Evolutionary conservation across 2,329 filamentous ascomycete genomes (phyloP).

Genomic region (Calonectria montana): DNA sequence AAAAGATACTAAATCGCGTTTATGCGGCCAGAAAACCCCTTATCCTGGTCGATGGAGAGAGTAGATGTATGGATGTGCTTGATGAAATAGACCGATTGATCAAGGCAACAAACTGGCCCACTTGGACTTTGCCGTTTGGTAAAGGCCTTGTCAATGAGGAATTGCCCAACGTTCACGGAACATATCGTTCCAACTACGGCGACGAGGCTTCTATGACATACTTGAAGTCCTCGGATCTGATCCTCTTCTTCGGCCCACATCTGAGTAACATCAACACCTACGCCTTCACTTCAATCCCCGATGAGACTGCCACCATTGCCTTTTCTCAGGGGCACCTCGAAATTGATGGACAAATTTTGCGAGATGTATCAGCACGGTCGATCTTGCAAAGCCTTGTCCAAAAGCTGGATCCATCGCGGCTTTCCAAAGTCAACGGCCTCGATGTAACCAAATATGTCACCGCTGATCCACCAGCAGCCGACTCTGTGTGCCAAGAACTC

Average conservation of each 20-base stretch:
- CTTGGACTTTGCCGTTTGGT: not conserved
- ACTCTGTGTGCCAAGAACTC: conserved; percentile 28
- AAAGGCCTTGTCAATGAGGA: not conserved
- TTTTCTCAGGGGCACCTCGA: conserved; percentile 48
- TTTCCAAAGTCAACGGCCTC: conserved; percentile 12
- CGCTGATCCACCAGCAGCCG: not conserved
- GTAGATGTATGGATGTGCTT: not conserved
- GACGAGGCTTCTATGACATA: not conserved
- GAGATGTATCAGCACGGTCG: conserved; percentile 41
- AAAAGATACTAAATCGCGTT: not conserved
- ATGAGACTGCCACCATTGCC: conserved; percentile 44
- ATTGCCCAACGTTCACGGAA: not conserved
- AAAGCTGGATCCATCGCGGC: conserved; percentile 42
- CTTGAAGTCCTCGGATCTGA: not conserved
- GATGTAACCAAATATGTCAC: not conserved
- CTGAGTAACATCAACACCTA: conserved; percentile 57
- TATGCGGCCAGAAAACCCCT: not conserved
- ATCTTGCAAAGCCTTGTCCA: conserved; percentile 37
- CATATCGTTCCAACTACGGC: not conserved
- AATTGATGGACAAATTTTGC: conserved; percentile 45
- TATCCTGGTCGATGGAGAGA: not conserved
- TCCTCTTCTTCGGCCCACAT: not conserved
- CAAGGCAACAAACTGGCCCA: not conserved
- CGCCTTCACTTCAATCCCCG: conserved; percentile 51
- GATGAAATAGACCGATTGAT: not conserved